Evolutionary conservation across 352 stramenopile genomes (phyloP).

Genomic region (Pythium rishiriense): DNA sequence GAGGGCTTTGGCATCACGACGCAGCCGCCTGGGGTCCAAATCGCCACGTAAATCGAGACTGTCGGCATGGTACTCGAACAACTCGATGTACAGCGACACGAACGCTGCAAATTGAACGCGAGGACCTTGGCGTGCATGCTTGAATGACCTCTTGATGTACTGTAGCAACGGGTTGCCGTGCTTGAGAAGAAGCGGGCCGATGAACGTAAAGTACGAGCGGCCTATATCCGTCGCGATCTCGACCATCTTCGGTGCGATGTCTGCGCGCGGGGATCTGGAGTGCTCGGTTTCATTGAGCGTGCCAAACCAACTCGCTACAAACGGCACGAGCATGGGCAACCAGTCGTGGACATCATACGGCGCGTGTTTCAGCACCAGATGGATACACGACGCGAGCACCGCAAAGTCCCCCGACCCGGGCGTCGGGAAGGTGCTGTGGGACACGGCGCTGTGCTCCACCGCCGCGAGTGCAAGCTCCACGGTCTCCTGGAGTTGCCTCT

Average conservation of each 20-base stretch:
- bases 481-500: slow-evolving; percentile 48
- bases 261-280: slow-evolving; percentile 6
- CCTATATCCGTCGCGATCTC: slow-evolving; percentile 55
- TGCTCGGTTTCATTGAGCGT: slow-evolving; percentile 21
- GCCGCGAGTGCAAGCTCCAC: slow-evolving; percentile 57
- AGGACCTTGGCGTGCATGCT: slow-evolving; percentile 35
- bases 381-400: slow-evolving; percentile 33
- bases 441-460: slow-evolving; percentile 36
- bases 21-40: slow-evolving; percentile 37
- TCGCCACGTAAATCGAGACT: slow-evolving; percentile 34
- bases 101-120: slow-evolving; percentile 50
- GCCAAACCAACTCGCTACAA: slow-evolving; percentile 56
- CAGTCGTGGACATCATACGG: slow-evolving; percentile 59
- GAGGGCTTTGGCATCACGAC: slow-evolving; percentile 22
- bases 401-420: slow-evolving; percentile 27
- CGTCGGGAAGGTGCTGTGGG: slow-evolving; percentile 13
- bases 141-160: slow-evolving; percentile 68
- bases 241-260: slow-evolving; percentile 37
- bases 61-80: slow-evolving; percentile 52
- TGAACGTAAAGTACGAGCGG: slow-evolving; percentile 40
- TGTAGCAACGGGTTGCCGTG: slow-evolving; percentile 48
- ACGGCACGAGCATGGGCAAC: slow-evolving; percentile 41
- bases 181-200: slow-evolving; percentile 40
- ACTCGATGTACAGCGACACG: slow-evolving; percentile 55
- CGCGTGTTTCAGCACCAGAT: slow-evolving; percentile 52